Percentiles rank a stretch among this genome's conserved stretches.
Conservation (phyloP, 805 yeast genomes). For the Diddensiella transvaalensis region DNA sequence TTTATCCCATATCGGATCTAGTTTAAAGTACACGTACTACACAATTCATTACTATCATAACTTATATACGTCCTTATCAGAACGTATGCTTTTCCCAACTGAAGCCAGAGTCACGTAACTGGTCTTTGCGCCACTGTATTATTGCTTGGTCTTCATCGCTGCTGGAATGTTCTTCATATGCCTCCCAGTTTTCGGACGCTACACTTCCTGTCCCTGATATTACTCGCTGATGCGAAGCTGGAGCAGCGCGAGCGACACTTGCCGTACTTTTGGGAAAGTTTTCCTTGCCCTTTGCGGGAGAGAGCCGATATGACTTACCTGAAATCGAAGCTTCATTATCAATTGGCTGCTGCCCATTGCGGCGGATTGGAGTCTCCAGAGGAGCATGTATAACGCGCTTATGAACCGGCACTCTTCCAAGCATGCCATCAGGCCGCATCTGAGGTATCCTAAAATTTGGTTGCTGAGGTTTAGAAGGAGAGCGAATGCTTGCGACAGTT, state of each 20-base stretch:
- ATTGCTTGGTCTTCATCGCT: slow-evolving; percentile 21
- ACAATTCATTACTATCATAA: no score
- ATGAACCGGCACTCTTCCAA: neutral
- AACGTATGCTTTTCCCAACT: slow-evolving; percentile 30
- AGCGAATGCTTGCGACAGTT: neutral
- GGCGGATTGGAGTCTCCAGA: neutral
- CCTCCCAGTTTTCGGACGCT: slow-evolving; percentile 22
- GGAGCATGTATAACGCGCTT: neutral
- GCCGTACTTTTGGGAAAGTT: neutral
- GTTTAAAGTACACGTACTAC: no score
- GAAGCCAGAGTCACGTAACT: slow-evolving; percentile 24
- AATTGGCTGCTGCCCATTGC: neutral
- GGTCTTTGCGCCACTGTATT: neutral
- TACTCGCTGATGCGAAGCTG: neutral
- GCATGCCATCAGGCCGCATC: neutral
- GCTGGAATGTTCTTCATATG: slow-evolving; percentile 17
- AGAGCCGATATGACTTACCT: neutral
- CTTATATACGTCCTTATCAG: no score
- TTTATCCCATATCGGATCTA: no score
- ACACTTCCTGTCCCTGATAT: slow-evolving; percentile 2
- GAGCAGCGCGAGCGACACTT: neutral
- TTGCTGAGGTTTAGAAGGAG: neutral
- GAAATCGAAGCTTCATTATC: neutral
- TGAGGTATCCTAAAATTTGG: neutral
- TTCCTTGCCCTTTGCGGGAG: neutral